Conservation (phyloP, 495 filamentous ascomycete genomes). For the Achaetomiella virescens region DNA sequence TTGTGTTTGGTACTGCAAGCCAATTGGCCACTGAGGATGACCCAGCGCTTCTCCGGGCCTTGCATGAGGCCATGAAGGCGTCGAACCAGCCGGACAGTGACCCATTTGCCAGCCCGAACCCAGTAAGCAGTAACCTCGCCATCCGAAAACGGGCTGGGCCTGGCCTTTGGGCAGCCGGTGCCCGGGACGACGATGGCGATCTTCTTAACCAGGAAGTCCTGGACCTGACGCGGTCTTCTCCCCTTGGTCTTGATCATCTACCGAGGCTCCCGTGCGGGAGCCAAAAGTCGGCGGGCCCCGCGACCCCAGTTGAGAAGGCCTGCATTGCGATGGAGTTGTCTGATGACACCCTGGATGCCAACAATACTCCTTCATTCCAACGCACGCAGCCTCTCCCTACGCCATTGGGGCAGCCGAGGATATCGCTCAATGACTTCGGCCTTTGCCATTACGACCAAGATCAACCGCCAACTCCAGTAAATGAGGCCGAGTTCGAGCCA, state of each 20-base stretch:
- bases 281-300: neutral
- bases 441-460: neutral
- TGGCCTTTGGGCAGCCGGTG: conserved; percentile 61
- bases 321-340: conserved; percentile 15
- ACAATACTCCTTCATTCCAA: neutral
- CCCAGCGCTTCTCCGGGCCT: conserved; percentile 57
- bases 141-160: conserved; percentile 7
- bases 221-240: conserved; percentile 48
- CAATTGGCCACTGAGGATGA: conserved; percentile 76
- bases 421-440: neutral
- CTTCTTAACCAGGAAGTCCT: conserved; percentile 53
- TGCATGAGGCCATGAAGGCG: conserved; percentile 61
- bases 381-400: neutral
- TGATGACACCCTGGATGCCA: neutral
- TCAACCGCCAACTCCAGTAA: neutral
- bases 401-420: neutral
- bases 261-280: neutral
- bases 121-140: conserved; percentile 25
- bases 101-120: conserved; percentile 33
- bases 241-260: neutral
- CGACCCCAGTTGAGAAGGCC: neutral
- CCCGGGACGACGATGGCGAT: conserved; percentile 56
- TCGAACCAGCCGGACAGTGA: conserved; percentile 45
- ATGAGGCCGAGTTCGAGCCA: conserved; percentile 20
- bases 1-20: conserved; percentile 89